These are phyloP conservation scores for Aspergillus fischeri DNA, from an alignment of 2,329 filamentous ascomycete species.

Conservation along the genomic window DNA sequence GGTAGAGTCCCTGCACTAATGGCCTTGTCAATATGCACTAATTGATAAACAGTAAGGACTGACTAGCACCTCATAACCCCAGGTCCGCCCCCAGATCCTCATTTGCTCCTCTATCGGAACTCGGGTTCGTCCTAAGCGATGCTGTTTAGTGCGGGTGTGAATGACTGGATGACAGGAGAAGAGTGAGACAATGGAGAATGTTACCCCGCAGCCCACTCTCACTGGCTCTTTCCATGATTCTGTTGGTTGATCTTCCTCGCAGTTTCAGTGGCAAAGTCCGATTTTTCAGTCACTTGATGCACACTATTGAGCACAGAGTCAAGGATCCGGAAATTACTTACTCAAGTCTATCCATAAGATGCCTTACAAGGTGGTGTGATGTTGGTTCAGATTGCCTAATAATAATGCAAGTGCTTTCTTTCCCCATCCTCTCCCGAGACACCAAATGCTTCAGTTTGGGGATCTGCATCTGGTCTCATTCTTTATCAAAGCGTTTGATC, in stretches of 20 bases:
- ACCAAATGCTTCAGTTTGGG: background rate
- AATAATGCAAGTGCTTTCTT: background rate
- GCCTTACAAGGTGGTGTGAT: background rate
- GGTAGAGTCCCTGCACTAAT: background rate
- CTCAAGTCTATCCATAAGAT: background rate
- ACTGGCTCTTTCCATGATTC: background rate
- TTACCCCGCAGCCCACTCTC: background rate
- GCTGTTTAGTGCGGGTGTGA: background rate
- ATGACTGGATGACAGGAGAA: no score
- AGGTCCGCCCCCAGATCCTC: slow-evolving; percentile 22
- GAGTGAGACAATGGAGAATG: background rate
- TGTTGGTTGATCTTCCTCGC: background rate
- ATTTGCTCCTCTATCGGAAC: slow-evolving; percentile 10
- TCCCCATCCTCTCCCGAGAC: background rate
- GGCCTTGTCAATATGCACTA: background rate
- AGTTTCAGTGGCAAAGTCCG: background rate
- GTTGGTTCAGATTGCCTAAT: background rate
- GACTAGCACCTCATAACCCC: background rate
- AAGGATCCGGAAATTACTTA: background rate
- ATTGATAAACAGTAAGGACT: background rate
- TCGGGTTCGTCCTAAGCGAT: slow-evolving; percentile 4
- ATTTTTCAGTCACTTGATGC: background rate
- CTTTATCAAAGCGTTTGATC: background rate
- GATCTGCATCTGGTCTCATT: background rate
- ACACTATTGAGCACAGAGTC: background rate